Evolutionary conservation across 441 rosid species (phyloP), one percentile per base, ranked within the genome.

Genomic region (Pelargonium exstipulatum): DNA sequence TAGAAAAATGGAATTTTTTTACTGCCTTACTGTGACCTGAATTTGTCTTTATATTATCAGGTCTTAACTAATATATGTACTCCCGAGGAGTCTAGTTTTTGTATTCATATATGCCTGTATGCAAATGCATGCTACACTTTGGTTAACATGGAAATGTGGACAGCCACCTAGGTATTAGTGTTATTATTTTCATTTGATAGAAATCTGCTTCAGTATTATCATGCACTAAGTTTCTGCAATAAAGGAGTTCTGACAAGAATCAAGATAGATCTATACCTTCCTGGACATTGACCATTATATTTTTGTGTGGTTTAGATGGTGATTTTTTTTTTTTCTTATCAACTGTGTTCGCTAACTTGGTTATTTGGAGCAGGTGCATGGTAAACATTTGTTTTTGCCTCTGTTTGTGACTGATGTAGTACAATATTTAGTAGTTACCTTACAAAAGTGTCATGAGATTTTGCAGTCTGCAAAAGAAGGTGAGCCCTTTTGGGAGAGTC

Each of bases 401-500:
- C 17, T 53, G 16, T 53, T 53, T 53, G 60, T 53, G 24, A 53
- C 60, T 53, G 24, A 53, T 18, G 24, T 53, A 53, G 24, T 53
- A 16, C 22, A 9, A 17, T 53, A 53, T 6, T 18, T 53, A 53
- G 60, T 53, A 2, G 22, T 53, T 16, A 16, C 60, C 60, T 53
- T 16, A 53, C 60, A 53, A 35, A 35, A 16, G 24, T 53, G 60
- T 51, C 13, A 17, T 53, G 24, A 53, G 37, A 57, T 69, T 26
- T 64, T 83, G 82, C 85, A 91, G 97, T 88, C 97, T 32, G 97
- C 93, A 62, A 95, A 92, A 77, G 88, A 88, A 20, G 95, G 80
- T 62, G 99, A 95, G 74, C 95, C 93, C 46, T 79, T 84, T 51
- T 95, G 98, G 98, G 90, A 86, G 57, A 95, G 98, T 67, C 88